Evolutionary conservation across 768 basidiomycete species (phyloP).

Genomic region (Leccinum imitatum): DNA sequence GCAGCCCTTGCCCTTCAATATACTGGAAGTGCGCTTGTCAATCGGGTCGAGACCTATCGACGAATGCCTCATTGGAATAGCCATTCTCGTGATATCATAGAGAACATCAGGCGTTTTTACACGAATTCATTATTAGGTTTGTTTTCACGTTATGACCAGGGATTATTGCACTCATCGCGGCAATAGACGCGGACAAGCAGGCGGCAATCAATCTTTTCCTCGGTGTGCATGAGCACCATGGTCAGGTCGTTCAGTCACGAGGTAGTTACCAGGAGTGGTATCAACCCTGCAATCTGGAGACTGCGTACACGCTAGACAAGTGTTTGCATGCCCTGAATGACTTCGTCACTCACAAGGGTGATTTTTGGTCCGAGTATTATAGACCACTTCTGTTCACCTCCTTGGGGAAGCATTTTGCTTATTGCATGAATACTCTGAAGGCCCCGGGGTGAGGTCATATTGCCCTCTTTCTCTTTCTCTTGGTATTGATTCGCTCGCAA

Average conservation of each 20-base stretch:
- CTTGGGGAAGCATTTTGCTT: conserved; percentile 85
- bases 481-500: neutral
- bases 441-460: conserved; percentile 63
- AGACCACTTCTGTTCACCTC: conserved; percentile 81
- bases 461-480: neutral
- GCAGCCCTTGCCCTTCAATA: conserved; percentile 93
- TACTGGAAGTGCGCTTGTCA: conserved; percentile 94
- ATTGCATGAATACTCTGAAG: conserved; percentile 88
- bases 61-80: conserved; percentile 97
- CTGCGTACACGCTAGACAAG: conserved; percentile 63
- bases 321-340: conserved; percentile 60
- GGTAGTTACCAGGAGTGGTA: conserved; percentile 88
- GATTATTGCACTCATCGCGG: neutral
- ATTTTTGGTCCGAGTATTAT: conserved; percentile 91
- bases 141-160: neutral
- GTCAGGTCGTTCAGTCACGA: conserved; percentile 50
- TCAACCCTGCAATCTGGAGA: conserved; percentile 63
- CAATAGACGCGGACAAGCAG: conserved; percentile 92
- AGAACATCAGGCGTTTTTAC: conserved; percentile 93
- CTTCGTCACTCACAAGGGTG: conserved; percentile 59
- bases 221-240: conserved; percentile 62
- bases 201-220: conserved; percentile 97
- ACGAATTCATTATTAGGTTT: conserved; percentile 88
- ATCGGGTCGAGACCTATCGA: conserved; percentile 93
- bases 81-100: conserved; percentile 94